Conservation (phyloP, 2,329 filamentous ascomycete species). For the Arthrinium phaeospermum region DNA sequence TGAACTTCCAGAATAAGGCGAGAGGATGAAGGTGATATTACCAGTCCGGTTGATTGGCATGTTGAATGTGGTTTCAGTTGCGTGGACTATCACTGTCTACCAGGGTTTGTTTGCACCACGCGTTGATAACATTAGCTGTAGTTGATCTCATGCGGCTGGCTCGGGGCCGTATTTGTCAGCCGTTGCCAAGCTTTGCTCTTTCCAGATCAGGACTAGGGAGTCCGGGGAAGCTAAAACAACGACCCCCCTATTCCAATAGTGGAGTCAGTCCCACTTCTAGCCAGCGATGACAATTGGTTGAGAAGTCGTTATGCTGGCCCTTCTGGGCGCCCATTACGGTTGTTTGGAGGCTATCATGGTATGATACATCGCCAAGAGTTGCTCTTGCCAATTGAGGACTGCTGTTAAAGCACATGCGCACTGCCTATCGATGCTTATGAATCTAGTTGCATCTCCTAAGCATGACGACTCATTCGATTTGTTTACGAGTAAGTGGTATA, state of each 20-base stretch:
- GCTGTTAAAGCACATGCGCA: neutral
- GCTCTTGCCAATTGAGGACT: neutral
- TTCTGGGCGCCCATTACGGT: too few species aligned
- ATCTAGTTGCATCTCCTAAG: neutral
- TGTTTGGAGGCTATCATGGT: too few species aligned
- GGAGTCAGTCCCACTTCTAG: too few species aligned
- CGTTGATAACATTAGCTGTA: neutral
- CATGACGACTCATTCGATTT: neutral
- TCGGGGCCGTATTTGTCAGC: conserved; percentile 4
- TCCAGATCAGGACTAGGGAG: neutral
- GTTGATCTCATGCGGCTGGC: neutral
- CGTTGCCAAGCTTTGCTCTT: conserved; percentile 5
- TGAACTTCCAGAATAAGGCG: neutral
- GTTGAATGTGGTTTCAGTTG: neutral
- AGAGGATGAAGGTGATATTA: neutral
- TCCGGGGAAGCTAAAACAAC: neutral
- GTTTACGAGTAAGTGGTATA: neutral
- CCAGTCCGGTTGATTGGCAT: neutral
- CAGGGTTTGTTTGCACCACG: neutral
- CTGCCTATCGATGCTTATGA: neutral
- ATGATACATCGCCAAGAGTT: neutral
- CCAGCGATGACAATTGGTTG: too few species aligned
- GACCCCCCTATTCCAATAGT: too few species aligned
- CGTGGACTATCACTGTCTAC: neutral
- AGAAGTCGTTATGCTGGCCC: too few species aligned